Base-by-base conservation (phyloP, 306 rosid genomes). In the Carpinus fangiana region DNA sequence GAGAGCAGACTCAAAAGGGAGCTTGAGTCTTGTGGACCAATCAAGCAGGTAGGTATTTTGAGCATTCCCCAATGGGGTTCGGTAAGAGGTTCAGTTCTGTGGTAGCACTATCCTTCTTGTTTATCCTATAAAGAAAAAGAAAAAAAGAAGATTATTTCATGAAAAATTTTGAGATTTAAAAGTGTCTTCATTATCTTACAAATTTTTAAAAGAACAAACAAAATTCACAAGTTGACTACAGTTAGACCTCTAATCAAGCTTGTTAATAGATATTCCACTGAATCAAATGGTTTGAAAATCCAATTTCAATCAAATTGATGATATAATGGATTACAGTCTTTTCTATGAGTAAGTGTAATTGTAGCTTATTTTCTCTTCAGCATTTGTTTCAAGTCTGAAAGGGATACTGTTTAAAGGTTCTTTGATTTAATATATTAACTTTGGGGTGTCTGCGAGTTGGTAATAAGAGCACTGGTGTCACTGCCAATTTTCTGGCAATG, bases 1-100 rank as follows among this genome's bases (percentile, higher is more conserved):
- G 99, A 96, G 85, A 93, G 99, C 99, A 88, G 93, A 90, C 84
- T 96, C 82, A 93, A 90, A 90, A 93, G 98, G 93, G 99, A 96
- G 90, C 91, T 96, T 90, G 99, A 96, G 78, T 88, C 93, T 61
- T 93, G 93, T 88, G 99, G 99, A 82, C 90, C 99, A 84, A 89
- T 96, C 94, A 96, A 96, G 88, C 89, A 96, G 99, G 99, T 96
- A 96, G 98, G 99, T 93, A 84, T 91, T 83, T 83, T 86, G 92
- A 89, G 86, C 86, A 84, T 85, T 31, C 89, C 88, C 84, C 84
- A 76, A 75, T 80, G 93, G 84, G 84, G 75, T 89, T 93, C 82
- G 99, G 99, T 96, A 96, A 96, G 99, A 88, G 89, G 89, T 86
- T 89, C 73, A 64, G 59, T 77, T 78, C 34, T 62, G 70, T 84